Percentiles rank a stretch among this genome's conserved stretches.
Conservation (phyloP, 345 rosid genomes). For the Cardamine chenopodiifolia region DNA sequence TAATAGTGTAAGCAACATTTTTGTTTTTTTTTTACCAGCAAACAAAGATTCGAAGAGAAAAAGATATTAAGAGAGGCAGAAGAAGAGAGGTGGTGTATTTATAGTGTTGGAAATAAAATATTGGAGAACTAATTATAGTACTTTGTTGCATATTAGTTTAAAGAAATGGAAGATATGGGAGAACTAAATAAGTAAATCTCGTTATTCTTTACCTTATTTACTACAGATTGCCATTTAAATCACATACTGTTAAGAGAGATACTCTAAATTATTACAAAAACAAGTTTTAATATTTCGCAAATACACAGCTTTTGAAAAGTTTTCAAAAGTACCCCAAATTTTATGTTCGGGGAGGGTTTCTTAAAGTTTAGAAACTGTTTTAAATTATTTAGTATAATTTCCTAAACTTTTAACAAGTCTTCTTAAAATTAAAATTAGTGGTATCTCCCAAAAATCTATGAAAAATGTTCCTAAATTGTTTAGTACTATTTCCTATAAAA, state of each 20-base stretch:
- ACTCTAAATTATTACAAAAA: background rate
- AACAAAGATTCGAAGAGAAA: conserved; percentile 14
- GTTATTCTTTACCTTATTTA: conserved; percentile 15
- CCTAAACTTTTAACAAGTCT: background rate
- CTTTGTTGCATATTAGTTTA: conserved; percentile 1
- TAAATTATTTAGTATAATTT: background rate
- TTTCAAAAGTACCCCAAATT: background rate
- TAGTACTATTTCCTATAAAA: background rate
- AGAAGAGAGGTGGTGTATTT: conserved; percentile 9
- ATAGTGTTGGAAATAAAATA: conserved; percentile 26
- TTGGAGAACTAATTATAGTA: background rate
- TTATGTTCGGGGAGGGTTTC: background rate
- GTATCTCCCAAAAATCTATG: background rate
- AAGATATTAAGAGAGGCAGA: background rate
- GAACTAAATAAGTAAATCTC: conserved; percentile 20
- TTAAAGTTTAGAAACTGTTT: background rate
- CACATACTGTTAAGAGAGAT: background rate
- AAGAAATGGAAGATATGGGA: conserved; percentile 27
- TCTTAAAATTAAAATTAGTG: background rate
- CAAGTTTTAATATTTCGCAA: background rate
- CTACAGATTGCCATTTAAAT: background rate
- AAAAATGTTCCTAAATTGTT: background rate
- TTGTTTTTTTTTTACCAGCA: background rate
- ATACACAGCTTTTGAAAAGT: background rate
- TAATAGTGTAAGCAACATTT: conserved; percentile 38